Evolutionary conservation across 148 eudicot species (phyloP).

Genomic region (Arctostaphylos glauca): DNA sequence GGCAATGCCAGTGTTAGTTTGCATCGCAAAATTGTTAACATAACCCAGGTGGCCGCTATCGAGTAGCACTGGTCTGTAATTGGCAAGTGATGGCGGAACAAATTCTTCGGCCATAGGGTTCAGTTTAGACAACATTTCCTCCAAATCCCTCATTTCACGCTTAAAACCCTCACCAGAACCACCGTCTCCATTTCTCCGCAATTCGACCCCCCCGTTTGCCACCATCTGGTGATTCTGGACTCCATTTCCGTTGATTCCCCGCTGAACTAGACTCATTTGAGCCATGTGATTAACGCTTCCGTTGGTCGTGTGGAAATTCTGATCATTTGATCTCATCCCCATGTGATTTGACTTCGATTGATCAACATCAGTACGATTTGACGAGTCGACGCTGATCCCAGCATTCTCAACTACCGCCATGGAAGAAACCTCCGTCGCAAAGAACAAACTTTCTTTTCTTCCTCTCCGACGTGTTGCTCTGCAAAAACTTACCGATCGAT

Average conservation of each 20-base stretch:
- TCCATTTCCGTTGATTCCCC: constrained; percentile 23
- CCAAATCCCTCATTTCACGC: constrained; percentile 67
- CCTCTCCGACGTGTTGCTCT: background rate
- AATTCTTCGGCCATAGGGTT: constrained; percentile 87
- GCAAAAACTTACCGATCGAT: background rate
- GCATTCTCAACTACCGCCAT: constrained; percentile 89
- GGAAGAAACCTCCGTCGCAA: constrained; percentile 25
- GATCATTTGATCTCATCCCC: constrained; percentile 31
- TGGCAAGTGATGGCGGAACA: constrained; percentile 53
- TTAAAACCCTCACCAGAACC: constrained; percentile 45
- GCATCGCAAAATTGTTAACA: constrained; percentile 38
- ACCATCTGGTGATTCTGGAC: constrained; percentile 14
- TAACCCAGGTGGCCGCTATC: constrained; percentile 32
- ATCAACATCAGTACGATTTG: constrained; percentile 30
- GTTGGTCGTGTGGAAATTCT: constrained; percentile 22
- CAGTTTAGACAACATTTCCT: constrained; percentile 68
- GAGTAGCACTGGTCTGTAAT: constrained; percentile 16
- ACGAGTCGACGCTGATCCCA: constrained; percentile 27
- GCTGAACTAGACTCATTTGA: constrained; percentile 13
- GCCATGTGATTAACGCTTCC: constrained; percentile 8
- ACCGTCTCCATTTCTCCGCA: constrained; percentile 16
- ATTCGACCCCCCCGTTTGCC: constrained; percentile 6
- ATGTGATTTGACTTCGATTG: constrained; percentile 24
- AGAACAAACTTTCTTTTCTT: background rate
- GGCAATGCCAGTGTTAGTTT: constrained; percentile 34